Evolutionary conservation across 1,284 basidiomycete species (phyloP).

Genomic region (Irpex rosettiformis): DNA sequence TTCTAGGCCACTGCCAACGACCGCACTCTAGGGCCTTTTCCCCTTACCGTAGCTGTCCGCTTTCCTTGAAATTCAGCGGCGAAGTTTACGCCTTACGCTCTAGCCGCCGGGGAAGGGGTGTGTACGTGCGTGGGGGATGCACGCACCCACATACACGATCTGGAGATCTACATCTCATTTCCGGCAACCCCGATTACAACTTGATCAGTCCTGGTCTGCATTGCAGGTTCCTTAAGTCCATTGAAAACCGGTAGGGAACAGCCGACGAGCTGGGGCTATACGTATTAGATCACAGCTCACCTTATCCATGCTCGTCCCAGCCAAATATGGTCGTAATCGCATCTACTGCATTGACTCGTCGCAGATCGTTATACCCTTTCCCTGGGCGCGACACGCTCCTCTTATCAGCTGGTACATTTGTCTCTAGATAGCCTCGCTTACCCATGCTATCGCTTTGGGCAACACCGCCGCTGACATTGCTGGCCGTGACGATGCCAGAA

Average conservation of each 20-base stretch:
- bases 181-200: slow-evolving; percentile 9
- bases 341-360: background rate
- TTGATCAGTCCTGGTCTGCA: background rate
- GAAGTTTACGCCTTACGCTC: background rate
- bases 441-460: background rate
- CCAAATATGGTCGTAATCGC: background rate
- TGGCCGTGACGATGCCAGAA: background rate
- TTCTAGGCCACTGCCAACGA: background rate
- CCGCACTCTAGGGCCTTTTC: background rate
- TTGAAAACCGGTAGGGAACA: slow-evolving; percentile 8
- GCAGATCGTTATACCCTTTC: background rate
- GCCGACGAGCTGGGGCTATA: slow-evolving; percentile 1
- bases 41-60: background rate
- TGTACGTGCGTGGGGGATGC: background rate
- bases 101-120: background rate
- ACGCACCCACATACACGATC: slow-evolving; percentile 5
- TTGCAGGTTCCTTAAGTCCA: background rate
- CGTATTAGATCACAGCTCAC: background rate
- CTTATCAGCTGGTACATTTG: background rate
- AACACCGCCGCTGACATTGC: background rate
- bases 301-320: background rate
- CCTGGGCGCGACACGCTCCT: background rate
- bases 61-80: background rate
- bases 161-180: slow-evolving; percentile 12
- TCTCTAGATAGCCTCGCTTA: background rate